Conservation (phyloP, 805 yeast species). For the Sungouiella blattae region DNA sequence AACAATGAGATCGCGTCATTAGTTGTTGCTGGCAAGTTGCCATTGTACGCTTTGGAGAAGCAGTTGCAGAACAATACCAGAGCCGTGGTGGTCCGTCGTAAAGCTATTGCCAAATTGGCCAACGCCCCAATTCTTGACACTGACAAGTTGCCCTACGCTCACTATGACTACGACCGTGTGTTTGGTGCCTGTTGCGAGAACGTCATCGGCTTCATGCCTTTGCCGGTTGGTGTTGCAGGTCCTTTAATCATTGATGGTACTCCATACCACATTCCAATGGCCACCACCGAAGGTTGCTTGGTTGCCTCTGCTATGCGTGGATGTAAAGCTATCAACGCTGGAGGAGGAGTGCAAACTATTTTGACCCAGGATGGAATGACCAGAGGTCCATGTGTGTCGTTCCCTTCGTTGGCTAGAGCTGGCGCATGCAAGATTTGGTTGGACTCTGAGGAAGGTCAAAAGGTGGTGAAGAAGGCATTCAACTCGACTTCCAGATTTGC, state of each 20-base stretch:
- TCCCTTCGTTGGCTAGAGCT: conserved; percentile 78
- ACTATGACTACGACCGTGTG: conserved; percentile 92
- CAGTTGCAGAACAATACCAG: conserved; percentile 84
- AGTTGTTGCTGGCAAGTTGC: conserved; percentile 73
- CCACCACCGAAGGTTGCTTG: conserved; percentile 97
- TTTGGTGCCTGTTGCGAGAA: conserved; percentile 99
- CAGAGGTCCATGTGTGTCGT: conserved; percentile 96
- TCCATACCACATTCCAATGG: conserved; percentile 94
- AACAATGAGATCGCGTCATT: conserved; percentile 74
- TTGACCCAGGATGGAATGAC: conserved; percentile 98
- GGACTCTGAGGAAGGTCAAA: conserved; percentile 92
- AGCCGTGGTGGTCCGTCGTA: conserved; percentile 91
- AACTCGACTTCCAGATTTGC: conserved; percentile 98
- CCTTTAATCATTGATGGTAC: conserved; percentile 89
- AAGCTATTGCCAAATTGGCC: conserved; percentile 81
- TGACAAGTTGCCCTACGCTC: conserved; percentile 68
- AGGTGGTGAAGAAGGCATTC: conserved; percentile 77
- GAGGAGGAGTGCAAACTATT: conserved; percentile 93
- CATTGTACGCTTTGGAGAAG: conserved; percentile 91
- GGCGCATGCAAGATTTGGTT: conserved; percentile 95
- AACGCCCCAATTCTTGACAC: conserved; percentile 76
- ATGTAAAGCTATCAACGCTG: conserved; percentile 94
- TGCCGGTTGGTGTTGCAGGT: conserved; percentile 98
- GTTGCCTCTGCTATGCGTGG: conserved; percentile 99
- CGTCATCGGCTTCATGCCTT: conserved; percentile 93